Conservation (phyloP, 495 filamentous ascomycete genomes). For the Podospora tetraspora region DNA sequence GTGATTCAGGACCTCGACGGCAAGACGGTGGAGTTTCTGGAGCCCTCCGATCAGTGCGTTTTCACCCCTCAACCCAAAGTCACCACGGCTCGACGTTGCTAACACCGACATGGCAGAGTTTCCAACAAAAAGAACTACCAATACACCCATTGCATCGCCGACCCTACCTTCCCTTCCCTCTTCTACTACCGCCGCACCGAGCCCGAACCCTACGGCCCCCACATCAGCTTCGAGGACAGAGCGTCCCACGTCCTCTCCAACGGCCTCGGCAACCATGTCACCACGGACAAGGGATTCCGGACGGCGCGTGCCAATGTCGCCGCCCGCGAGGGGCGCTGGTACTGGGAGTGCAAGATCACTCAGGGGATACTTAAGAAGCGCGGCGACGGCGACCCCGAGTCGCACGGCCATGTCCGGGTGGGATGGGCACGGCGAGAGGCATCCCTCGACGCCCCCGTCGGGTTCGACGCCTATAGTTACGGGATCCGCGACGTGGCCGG, state of each 20-base stretch:
- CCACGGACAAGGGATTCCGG: slow-evolving; percentile 74
- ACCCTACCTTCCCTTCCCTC: slow-evolving; percentile 76
- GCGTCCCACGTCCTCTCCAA: slow-evolving; percentile 71
- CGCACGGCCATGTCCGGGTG: slow-evolving; percentile 74
- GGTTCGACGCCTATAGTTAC: slow-evolving; percentile 95
- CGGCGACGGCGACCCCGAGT: slow-evolving; percentile 34
- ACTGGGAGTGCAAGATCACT: slow-evolving; percentile 88
- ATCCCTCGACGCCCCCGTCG: slow-evolving; percentile 85
- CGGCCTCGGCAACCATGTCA: slow-evolving; percentile 53
- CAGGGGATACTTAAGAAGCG: slow-evolving; percentile 49
- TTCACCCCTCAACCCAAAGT: neutral
- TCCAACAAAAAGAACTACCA: slow-evolving; percentile 87
- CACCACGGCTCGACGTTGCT: neutral
- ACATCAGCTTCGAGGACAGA: slow-evolving; percentile 88
- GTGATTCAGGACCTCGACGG: slow-evolving; percentile 42
- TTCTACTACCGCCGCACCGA: slow-evolving; percentile 89
- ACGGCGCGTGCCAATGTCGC: slow-evolving; percentile 87
- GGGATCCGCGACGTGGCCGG: slow-evolving; percentile 83
- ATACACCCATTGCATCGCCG: slow-evolving; percentile 87
- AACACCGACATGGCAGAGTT: slow-evolving; percentile 49
- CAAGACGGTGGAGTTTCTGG: slow-evolving; percentile 50
- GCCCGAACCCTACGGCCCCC: slow-evolving; percentile 68
- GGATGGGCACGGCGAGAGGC: slow-evolving; percentile 90
- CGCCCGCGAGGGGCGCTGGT: slow-evolving; percentile 84
- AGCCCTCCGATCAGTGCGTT: slow-evolving; percentile 61